Conservation (phyloP, 805 yeast genomes). For the Monosporozyma unispora region DNA sequence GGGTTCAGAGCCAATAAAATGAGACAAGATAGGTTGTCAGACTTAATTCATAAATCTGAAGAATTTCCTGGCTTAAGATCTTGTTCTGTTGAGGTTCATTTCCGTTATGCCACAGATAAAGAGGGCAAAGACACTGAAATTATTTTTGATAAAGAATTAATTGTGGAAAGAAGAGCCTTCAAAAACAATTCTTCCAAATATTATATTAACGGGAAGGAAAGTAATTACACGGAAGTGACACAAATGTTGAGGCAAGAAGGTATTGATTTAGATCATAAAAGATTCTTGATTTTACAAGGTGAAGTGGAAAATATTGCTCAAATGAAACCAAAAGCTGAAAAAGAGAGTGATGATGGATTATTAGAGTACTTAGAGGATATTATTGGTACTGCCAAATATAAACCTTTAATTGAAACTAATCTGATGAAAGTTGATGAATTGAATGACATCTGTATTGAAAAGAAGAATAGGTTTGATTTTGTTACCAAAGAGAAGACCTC, state of each 20-base stretch:
- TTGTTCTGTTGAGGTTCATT: conserved; percentile 89
- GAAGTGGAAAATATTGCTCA: conserved; percentile 98
- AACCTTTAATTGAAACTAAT: conserved; percentile 61
- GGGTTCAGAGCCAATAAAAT: conserved; percentile 94
- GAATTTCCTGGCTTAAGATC: conserved; percentile 52
- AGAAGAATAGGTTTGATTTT: conserved; percentile 67
- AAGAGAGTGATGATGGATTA: conserved; percentile 84
- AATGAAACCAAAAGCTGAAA: conserved; percentile 96
- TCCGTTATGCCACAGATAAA: conserved; percentile 64
- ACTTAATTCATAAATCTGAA: conserved; percentile 86
- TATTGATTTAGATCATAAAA: conserved; percentile 86
- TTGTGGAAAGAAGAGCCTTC: conserved; percentile 74
- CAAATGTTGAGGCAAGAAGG: conserved; percentile 67
- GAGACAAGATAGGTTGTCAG: conserved; percentile 93
- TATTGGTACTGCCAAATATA: conserved; percentile 86
- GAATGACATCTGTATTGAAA: conserved; percentile 73
- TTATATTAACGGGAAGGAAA: conserved; percentile 57
- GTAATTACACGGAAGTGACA: conserved; percentile 75
- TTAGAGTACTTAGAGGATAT: conserved; percentile 93
- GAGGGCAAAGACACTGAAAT: conserved; percentile 23
- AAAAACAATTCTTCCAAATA: conserved; percentile 72
- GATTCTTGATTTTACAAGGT: conserved; percentile 92
- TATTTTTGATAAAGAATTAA: conserved; percentile 46
- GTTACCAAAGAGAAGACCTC: conserved; percentile 66
- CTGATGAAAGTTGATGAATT: conserved; percentile 55